Evolutionary conservation across 345 rosid genomes (phyloP).

Genomic region (Turnera subulata): DNA sequence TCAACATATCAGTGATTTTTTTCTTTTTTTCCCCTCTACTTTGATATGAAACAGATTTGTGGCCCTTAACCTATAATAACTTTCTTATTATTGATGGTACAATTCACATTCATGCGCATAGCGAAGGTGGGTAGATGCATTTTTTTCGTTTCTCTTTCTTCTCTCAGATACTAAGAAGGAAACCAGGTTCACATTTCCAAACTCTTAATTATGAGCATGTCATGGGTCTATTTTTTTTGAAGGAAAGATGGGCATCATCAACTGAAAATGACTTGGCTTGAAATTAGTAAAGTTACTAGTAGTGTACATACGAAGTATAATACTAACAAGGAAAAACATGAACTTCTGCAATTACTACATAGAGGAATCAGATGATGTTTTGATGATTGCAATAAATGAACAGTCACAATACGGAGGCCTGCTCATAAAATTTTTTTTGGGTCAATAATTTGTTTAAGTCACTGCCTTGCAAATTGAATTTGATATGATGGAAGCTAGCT

Average conservation of each 20-base stretch:
- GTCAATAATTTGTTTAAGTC: no score
- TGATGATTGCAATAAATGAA: conserved; percentile 1
- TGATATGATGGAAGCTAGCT: no score
- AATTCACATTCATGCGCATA: background rate
- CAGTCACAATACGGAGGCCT: background rate
- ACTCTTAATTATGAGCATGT: background rate
- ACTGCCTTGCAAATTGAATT: no score
- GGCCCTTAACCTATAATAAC: background rate
- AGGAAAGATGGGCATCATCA: background rate
- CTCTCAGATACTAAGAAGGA: background rate
- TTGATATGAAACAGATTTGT: no score
- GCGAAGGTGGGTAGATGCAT: background rate
- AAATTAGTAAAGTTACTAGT: conserved; percentile 2
- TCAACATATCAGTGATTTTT: background rate
- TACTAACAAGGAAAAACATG: conserved; percentile 3
- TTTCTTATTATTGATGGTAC: background rate
- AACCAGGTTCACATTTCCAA: background rate
- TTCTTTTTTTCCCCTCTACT: no score
- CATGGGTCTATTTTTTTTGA: background rate
- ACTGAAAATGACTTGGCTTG: conserved; percentile 1
- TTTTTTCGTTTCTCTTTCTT: background rate
- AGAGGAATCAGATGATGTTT: conserved; percentile 1
- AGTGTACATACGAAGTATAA: background rate
- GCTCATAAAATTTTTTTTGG: no score
- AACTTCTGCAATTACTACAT: conserved; percentile 5